These are phyloP conservation scores for Thalassiosira hispida DNA, from an alignment of 352 stramenopile genomes.

Conservation along the genomic window DNA sequence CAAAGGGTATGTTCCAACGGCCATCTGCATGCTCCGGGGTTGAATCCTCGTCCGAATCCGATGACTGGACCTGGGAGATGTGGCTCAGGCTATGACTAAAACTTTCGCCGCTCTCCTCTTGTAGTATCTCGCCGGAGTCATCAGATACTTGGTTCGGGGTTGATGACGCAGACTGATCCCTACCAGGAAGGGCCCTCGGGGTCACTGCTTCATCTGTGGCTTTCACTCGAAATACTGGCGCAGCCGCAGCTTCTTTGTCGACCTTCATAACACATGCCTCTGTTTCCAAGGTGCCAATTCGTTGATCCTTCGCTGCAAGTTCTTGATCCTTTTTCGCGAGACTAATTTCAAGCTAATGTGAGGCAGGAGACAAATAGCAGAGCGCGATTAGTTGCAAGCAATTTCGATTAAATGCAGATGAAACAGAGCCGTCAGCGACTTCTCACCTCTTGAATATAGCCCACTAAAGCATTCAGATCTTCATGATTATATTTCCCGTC, in stretches of 20 bases:
- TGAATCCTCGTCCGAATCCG: slow-evolving; percentile 2
- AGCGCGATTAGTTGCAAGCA: background rate
- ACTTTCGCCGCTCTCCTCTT: slow-evolving; percentile 1
- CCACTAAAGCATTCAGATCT: slow-evolving; percentile 34
- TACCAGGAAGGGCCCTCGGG: background rate
- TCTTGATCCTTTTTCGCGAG: slow-evolving; percentile 31
- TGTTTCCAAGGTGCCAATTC: slow-evolving; percentile 33
- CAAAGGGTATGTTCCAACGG: slow-evolving; percentile 56
- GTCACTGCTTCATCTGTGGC: background rate
- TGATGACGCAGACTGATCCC: background rate
- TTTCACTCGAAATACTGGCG: slow-evolving; percentile 10
- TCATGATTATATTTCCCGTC: background rate
- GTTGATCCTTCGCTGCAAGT: slow-evolving; percentile 29
- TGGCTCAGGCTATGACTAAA: slow-evolving; percentile 22
- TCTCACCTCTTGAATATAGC: slow-evolving; percentile 37
- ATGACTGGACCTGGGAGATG: too few species aligned
- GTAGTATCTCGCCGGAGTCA: slow-evolving; percentile 14
- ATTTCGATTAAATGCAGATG: background rate
- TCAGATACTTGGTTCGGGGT: slow-evolving; percentile 15
- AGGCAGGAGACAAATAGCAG: background rate
- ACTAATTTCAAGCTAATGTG: slow-evolving; percentile 30
- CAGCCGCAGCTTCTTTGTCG: background rate
- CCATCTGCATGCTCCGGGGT: slow-evolving; percentile 27
- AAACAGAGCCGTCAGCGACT: background rate
- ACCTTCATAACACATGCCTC: background rate